Conservation (phyloP, 192 early-diverging fungal genomes). For the Podila minutissima region DNA sequence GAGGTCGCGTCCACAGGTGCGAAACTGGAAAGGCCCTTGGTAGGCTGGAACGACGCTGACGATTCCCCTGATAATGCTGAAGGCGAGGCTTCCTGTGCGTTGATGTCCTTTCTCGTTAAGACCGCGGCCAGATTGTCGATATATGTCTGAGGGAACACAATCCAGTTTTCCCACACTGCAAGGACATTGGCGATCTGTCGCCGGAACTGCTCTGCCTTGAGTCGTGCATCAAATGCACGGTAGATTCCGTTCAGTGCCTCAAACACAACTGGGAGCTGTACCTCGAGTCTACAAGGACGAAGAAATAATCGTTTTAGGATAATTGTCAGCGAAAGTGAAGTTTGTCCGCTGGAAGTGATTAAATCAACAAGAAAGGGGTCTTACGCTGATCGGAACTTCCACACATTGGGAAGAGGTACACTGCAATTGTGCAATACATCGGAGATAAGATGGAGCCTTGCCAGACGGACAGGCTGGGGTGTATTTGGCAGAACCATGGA, state of each 20-base stretch:
- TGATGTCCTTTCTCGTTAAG: slow-evolving; percentile 54
- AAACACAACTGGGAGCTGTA: slow-evolving; percentile 62
- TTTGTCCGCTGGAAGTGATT: no score
- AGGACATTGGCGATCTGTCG: slow-evolving; percentile 71
- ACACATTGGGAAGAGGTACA: slow-evolving; percentile 83
- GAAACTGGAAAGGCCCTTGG: not conserved
- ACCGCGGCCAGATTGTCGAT: slow-evolving; percentile 62
- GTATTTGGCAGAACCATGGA: slow-evolving; percentile 68
- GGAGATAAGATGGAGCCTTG: slow-evolving; percentile 84
- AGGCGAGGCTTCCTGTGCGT: not conserved
- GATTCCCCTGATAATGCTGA: slow-evolving; percentile 1
- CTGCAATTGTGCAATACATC: slow-evolving; percentile 93
- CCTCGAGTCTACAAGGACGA: slow-evolving; percentile 7
- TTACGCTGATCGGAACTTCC: slow-evolving; percentile 79
- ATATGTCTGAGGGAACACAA: slow-evolving; percentile 80
- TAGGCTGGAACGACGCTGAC: not conserved
- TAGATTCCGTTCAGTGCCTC: slow-evolving; percentile 74
- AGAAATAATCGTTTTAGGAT: not conserved
- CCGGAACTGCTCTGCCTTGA: slow-evolving; percentile 86
- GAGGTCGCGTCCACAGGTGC: not conserved
- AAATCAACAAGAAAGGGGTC: not conserved
- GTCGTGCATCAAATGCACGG: slow-evolving; percentile 70
- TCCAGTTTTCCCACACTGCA: slow-evolving; percentile 90
- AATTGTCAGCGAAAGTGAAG: no score
- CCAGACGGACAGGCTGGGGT: slow-evolving; percentile 70